A percentile compares a stretch with the other conserved stretches of the same genome.
These are phyloP conservation scores for Dictyostelium discoideum DNA, from an alignment of 78 protist genomes.

Conservation along the genomic window dicty_2.7 NC_007091.3:1638001-1638500, in stretches of 20 bases:
- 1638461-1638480: neutral
- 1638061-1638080: slow-evolving; percentile 77
- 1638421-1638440: slow-evolving; percentile 1
- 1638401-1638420: slow-evolving; percentile 35
- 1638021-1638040: slow-evolving; percentile 80
- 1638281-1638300: slow-evolving; percentile 74
- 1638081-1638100: slow-evolving; percentile 61
- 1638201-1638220: slow-evolving; percentile 60
- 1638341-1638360: slow-evolving; percentile 44
- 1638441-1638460: slow-evolving; percentile 42
- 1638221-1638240: slow-evolving; percentile 83
- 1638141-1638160: slow-evolving; percentile 73
- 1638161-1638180: slow-evolving; percentile 66
- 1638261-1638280: slow-evolving; percentile 88
- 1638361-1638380: slow-evolving; percentile 41
- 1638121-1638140: slow-evolving; percentile 92
- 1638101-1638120: slow-evolving; percentile 7
- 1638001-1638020: slow-evolving; percentile 75
- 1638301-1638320: slow-evolving; percentile 20
- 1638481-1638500: neutral
- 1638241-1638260: slow-evolving; percentile 85
- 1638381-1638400: slow-evolving; percentile 34
- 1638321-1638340: slow-evolving; percentile 6
- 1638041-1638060: slow-evolving; percentile 40
- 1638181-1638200: slow-evolving; percentile 96